These are phyloP conservation scores for Trypanosoma rangeli DNA, from an alignment of 208 protist species.

Conservation along the genomic window DNA sequence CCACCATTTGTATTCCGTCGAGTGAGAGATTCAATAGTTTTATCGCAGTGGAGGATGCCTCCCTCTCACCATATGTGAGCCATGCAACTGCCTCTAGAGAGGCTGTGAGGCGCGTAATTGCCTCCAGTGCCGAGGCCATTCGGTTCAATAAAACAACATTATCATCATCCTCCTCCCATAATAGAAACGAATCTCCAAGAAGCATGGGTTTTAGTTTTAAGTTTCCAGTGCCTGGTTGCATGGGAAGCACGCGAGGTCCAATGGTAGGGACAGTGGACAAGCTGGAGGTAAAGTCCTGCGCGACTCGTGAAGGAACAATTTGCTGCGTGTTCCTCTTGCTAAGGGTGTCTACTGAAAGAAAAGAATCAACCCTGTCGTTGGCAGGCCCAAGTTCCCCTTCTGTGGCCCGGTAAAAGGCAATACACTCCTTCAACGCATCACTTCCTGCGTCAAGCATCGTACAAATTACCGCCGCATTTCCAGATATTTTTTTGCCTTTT, in stretches of 20 bases:
- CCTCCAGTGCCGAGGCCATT: slow-evolving; percentile 51
- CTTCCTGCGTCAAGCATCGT: slow-evolving; percentile 4
- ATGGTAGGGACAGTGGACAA: background rate
- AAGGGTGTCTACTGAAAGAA: background rate
- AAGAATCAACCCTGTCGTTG: background rate
- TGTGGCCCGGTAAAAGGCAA: slow-evolving; percentile 4
- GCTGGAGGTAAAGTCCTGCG: background rate
- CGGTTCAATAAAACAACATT: slow-evolving; percentile 42
- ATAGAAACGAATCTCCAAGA: slow-evolving; percentile 47
- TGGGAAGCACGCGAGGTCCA: background rate
- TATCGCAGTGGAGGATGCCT: slow-evolving; percentile 29
- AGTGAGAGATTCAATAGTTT: slow-evolving; percentile 37
- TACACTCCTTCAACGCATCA: slow-evolving; percentile 15
- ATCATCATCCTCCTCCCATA: slow-evolving; percentile 36
- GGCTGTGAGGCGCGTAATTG: slow-evolving; percentile 36
- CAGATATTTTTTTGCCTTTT: background rate
- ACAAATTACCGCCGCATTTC: background rate
- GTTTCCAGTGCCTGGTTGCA: background rate
- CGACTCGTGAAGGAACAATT: background rate
- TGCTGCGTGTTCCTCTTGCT: background rate
- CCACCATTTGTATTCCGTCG: slow-evolving; percentile 22
- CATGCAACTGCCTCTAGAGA: slow-evolving; percentile 58
- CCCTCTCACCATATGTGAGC: slow-evolving; percentile 39
- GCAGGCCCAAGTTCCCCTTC: background rate
- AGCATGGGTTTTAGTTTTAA: slow-evolving; percentile 29